Conservation (phyloP, 352 stramenopile species). For the Globisporangium splendens region DNA sequence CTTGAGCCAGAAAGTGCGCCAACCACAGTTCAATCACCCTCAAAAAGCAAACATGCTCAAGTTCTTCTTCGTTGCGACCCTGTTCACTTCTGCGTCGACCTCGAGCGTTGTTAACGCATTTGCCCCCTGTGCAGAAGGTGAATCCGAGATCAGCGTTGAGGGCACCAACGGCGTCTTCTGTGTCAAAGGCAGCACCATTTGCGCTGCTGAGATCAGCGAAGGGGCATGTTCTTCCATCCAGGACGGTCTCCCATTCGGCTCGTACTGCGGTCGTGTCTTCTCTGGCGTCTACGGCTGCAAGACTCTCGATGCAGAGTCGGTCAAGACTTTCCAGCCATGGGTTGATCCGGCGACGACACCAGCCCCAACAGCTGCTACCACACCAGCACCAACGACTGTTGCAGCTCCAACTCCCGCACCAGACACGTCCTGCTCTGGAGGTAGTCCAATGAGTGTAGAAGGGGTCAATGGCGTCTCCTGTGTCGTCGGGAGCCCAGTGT, state of each 20-base stretch:
- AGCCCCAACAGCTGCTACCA: neutral
- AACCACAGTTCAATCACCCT: too few species aligned
- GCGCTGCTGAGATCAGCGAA: neutral
- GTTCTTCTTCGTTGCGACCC: conserved; percentile 1
- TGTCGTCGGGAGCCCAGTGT: too few species aligned
- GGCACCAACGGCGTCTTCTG: conserved; percentile 8
- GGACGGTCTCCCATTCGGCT: conserved; percentile 3
- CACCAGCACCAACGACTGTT: neutral
- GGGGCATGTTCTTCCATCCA: conserved; percentile 4
- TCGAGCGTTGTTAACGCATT: neutral
- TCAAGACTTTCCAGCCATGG: conserved; percentile 3
- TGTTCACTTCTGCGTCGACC: conserved; percentile 1
- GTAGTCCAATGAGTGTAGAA: too few species aligned
- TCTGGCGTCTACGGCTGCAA: conserved; percentile 14
- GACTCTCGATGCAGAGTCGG: neutral
- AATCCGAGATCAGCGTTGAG: conserved; percentile 6
- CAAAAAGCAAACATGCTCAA: neutral
- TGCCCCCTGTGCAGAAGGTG: neutral
- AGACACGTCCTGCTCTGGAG: too few species aligned
- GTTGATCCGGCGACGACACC: neutral
- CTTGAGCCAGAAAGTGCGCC: too few species aligned
- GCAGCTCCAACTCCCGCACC: neutral
- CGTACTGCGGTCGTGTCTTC: conserved; percentile 12
- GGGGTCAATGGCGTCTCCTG: too few species aligned
- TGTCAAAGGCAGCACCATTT: conserved; percentile 8